Conservation (phyloP, 208 protist genomes). For the Wallacemonas collosoma region DNA sequence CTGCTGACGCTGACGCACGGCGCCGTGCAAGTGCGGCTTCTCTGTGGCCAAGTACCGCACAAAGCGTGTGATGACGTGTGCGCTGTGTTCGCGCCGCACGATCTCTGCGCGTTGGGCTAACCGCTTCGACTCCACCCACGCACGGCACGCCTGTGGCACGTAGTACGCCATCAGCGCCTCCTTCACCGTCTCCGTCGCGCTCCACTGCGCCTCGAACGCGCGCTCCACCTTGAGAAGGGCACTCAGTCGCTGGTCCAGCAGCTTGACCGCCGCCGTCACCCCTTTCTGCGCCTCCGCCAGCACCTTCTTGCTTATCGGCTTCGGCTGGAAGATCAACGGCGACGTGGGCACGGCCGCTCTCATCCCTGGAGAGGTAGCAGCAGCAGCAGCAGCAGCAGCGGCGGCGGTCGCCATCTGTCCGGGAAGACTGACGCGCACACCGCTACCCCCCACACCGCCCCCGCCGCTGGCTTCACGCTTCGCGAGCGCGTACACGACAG, state of each 20-base stretch:
- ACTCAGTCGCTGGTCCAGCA: conserved; percentile 58
- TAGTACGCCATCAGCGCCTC: conserved; percentile 56
- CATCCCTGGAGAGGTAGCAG: neutral
- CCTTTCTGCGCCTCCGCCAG: conserved; percentile 42
- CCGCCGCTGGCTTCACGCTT: neutral
- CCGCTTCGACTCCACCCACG: conserved; percentile 38
- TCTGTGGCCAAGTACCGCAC: conserved; percentile 42
- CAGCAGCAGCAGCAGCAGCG: neutral
- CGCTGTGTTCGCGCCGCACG: conserved; percentile 49
- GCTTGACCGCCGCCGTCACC: conserved; percentile 32
- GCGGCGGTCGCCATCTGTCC: conserved; percentile 19
- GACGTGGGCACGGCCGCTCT: neutral
- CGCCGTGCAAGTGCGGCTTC: conserved; percentile 23
- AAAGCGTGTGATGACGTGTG: conserved; percentile 57
- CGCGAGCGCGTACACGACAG: neutral
- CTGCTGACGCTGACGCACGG: conserved; percentile 29
- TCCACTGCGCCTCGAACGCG: conserved; percentile 72
- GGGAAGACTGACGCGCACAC: conserved; percentile 20
- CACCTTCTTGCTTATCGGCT: conserved; percentile 23
- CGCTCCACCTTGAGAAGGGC: conserved; percentile 59
- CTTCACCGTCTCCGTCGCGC: conserved; percentile 57
- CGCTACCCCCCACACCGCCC: neutral
- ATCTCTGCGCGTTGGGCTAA: conserved; percentile 28
- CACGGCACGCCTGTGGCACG: conserved; percentile 61
- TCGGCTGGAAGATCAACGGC: conserved; percentile 26